Evolutionary conservation across 345 rosid genomes (phyloP), one percentile per base, ranked within the genome.

Genomic region (Pugionium dolabratum): DNA sequence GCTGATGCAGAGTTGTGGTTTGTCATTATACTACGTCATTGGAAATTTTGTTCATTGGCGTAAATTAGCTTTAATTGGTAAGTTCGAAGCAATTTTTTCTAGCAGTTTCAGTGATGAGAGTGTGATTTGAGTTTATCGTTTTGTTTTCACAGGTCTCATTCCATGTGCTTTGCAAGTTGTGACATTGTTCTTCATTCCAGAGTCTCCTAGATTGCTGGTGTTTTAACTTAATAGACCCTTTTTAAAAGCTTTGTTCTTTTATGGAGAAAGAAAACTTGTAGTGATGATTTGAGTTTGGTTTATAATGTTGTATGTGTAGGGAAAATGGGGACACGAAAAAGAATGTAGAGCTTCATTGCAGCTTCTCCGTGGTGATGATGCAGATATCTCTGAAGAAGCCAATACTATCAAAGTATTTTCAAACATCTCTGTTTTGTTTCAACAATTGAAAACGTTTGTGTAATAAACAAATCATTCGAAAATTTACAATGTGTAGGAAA

Each of bases 121-220:
- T 35, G 27, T 53, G 25, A 28, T 54, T 47, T 36, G 10, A 54
- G 28, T 29, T 44, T 2, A 9, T 52, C 3, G 6, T 25, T 40
- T 30, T 49, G 0, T 41, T 2, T 9, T 35, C 41, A 34, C 64
- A 81, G 81, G 75, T 49, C 34, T 62, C 2, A 42, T 76, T 57
- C 81, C 84, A 46, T 62, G 76, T 61, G 39, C 28, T 30, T 37
- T 84, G 26, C 86, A 82, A 52, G 66, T 80, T 53, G 61, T 75
- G 11, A 71, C 72, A 34, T 54, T 84, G 48, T 79, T 79, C 62
- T 76, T 82, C 74, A 75, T 84, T 34, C 84, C 89, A 7, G 89
- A 84, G 54, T 84, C 89, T 35, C 89, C 89, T 25, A 78, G 85
- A 73, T 72, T 81, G 70, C 45, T 84, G 79, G 78, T 75, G 63